Evolutionary conservation across 176 grass and related monocot species (phyloP), one percentile per base, ranked within the genome.

Genomic region (Hsuehochloa calcarea): DNA sequence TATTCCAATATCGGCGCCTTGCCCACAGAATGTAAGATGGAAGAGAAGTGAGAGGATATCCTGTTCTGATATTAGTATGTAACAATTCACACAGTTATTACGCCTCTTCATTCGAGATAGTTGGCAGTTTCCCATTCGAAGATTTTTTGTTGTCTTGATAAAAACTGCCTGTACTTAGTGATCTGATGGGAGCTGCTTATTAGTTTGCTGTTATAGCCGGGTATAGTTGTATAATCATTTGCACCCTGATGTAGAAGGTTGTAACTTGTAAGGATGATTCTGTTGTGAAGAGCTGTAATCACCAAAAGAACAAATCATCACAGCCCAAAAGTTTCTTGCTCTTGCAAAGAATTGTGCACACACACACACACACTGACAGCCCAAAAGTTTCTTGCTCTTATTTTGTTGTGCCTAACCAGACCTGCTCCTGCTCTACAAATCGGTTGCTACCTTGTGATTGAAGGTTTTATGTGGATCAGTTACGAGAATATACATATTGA

Each of bases 201-300:
- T 11, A 46, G 64, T 26, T 26, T 51, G 4, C 11, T 65, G 27
- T 13, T 82, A 14, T 52, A 43, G 40, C 40, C 0, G 25, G 0
- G 25, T 65, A 59, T 85, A 89, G 81, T 5, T 83, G 52, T 88
- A 16, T 6, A 51, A 22, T 65, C 60, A 13, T 65, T 31, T 39
- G 14, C 13, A 6, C 26, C 52, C 26, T 59, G 38, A 20, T 84
- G 82, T 85, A 61, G 40, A 74, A 70, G 58, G 75, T 15, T 73
- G 74, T 80, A 65, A 65, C 47, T 4, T 77, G 40, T 75, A 74
- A 25, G 39, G 25, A 65, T 55, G 37, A 20, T 37, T 54, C 3
- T 84, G 56, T 6, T 78, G 17, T 0, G 38, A 87, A 46, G 46
- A 68, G 13, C 17, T 68, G 8, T 62, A 34, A 26, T 59, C 50